Evolutionary conservation across 352 stramenopile genomes (phyloP), one percentile per base, ranked within the genome.

Genomic region (Pythium biforme): DNA sequence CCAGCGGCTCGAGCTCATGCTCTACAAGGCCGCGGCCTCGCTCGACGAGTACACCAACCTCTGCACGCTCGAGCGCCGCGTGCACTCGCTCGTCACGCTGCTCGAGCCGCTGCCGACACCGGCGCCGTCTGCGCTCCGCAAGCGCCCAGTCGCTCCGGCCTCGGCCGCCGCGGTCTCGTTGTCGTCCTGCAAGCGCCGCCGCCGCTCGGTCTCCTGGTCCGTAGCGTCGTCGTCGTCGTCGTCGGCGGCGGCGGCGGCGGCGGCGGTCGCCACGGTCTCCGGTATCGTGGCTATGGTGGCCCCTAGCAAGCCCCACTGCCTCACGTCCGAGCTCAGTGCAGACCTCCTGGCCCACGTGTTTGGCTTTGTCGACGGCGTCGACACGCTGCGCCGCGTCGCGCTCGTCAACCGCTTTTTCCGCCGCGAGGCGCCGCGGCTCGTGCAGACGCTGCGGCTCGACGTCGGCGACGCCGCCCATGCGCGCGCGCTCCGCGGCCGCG

Each of bases 1-100:
- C 55, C 83, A 87, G 55, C 77, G 83, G 0, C 78, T 92, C 56
- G 83, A 92, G 63, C 85, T 83, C 72, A 88, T 89, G 76, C 65
- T 92, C 26, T 92, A 87, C 69, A 72, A 88, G 37, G 78, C 76
- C 10, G 83, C 83, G 0, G 68, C 77, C 20, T 92, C 83, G 17
- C 59, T 89, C 14, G 55, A 71, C 53, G 83, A 92, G 61, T 92
- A 90, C 53, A 57, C 81, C 46, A 83, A 88, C 70, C 64, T 75
- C 19, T 73, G 72, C 37, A 87, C 77, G 12, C 71, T 92, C 19
- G 78, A 88, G 58, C 81, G 83, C 40, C 81, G 83, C 29, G 80
- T 92, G 19, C 83, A 92, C 58, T 71, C 80, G 25, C 74, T 92
- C 23, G 81, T 92, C 59, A 89, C 82, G 19, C 72, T 81, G 53